A percentile compares a stretch with the other conserved stretches of the same genome.
These are phyloP conservation scores for Geotrichum armillariae DNA, from an alignment of 1,139 yeast species.

Conservation along the genomic window DNA sequence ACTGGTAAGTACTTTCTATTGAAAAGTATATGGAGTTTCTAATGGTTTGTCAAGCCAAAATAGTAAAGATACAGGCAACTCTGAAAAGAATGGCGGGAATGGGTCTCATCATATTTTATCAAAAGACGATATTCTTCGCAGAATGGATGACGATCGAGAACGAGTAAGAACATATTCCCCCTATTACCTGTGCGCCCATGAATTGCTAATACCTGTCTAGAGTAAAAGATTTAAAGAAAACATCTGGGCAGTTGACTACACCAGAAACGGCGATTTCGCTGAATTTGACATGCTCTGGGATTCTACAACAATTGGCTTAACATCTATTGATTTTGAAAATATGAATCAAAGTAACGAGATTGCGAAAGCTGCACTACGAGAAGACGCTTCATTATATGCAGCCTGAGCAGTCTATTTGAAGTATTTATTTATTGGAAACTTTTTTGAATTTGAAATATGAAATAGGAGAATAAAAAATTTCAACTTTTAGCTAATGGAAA, in stretches of 20 bases:
- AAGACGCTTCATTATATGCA: conserved; percentile 8
- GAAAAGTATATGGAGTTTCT: too few species aligned
- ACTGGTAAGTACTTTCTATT: too few species aligned
- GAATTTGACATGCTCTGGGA: conserved; percentile 67
- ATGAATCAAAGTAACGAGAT: conserved; percentile 57
- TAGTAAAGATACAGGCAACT: conserved; percentile 25
- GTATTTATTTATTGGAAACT: too few species aligned
- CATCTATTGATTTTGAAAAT: conserved; percentile 51
- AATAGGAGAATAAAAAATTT: too few species aligned
- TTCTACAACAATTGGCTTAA: conserved; percentile 45
- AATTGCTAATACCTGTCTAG: conserved; percentile 9
- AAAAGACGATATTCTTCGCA: conserved; percentile 27
- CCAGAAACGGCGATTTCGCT: conserved; percentile 44
- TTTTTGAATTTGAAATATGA: too few species aligned
- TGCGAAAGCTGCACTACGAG: conserved; percentile 31
- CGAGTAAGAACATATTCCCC: conserved; percentile 40
- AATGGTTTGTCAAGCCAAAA: too few species aligned
- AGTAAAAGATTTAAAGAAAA: conserved; percentile 73
- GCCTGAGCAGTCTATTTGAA: too few species aligned
- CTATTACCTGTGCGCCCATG: background rate
- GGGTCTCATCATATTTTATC: conserved; percentile 22
- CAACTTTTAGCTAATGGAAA: too few species aligned
- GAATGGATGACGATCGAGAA: conserved; percentile 89
- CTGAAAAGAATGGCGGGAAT: conserved; percentile 3
- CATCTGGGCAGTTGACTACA: conserved; percentile 64